A percentile compares a stretch with the other conserved stretches of the same genome.
Conservation (phyloP, 805 yeast species). For the Hyphopichia homilentoma region DNA sequence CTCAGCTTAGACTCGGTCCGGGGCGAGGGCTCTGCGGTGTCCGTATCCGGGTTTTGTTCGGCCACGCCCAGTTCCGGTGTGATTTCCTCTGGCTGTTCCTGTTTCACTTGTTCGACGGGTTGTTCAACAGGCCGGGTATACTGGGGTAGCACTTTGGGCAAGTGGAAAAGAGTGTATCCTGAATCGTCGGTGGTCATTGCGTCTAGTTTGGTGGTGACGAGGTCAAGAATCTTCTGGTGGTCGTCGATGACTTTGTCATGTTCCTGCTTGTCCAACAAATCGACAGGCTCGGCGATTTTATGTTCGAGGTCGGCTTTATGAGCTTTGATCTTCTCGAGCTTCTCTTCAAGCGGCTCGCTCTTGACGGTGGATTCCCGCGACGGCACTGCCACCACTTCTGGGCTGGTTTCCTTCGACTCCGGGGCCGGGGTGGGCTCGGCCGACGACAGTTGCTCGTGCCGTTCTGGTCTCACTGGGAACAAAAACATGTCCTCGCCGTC, state of each 20-base stretch:
- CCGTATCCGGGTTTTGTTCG: constrained; percentile 4
- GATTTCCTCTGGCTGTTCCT: constrained; percentile 7
- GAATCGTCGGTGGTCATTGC: constrained; percentile 11
- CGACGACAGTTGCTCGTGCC: constrained; percentile 32
- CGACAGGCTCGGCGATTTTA: constrained; percentile 23
- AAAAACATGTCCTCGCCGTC: constrained; percentile 51
- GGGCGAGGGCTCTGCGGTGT: constrained; percentile 2
- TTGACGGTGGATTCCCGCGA: constrained; percentile 15
- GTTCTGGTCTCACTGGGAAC: constrained; percentile 69
- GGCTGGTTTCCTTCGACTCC: constrained; percentile 9
- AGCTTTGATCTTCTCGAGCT: constrained; percentile 19
- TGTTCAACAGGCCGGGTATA: constrained; percentile 15
- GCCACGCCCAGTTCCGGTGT: constrained; percentile 4
- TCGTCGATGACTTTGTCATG: constrained; percentile 26
- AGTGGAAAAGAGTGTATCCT: constrained; percentile 41
- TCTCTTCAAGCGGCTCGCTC: constrained; percentile 28
- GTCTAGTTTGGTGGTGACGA: constrained; percentile 21
- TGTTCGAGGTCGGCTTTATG: constrained; percentile 26
- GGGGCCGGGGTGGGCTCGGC: constrained; percentile 17
- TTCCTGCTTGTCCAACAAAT: constrained; percentile 28
- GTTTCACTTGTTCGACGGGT: no score
- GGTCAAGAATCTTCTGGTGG: constrained; percentile 25
- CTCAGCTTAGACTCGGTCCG: constrained; percentile 1
- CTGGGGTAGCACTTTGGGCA: constrained; percentile 45
- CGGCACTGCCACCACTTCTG: constrained; percentile 2